phyloP scores from a whole-genome alignment of 768 basidiomycete genomes.

The Cantharellus anzutake region DNA sequence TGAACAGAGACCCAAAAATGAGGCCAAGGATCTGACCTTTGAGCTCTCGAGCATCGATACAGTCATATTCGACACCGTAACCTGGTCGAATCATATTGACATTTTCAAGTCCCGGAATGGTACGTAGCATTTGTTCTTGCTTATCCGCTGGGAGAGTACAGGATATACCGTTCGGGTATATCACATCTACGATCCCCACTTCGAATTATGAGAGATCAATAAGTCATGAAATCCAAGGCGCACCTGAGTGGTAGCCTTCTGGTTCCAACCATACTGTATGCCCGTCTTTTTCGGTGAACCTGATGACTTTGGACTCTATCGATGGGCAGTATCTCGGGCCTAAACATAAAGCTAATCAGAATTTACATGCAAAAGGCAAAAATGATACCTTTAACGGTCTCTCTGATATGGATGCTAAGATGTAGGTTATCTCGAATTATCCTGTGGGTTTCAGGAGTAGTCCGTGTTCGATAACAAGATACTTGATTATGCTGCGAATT shows the following conservation, averaged over 20 bases:
- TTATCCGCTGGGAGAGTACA: slow-evolving; percentile 74
- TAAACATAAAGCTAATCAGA: slow-evolving; percentile 13
- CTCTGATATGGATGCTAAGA: slow-evolving; percentile 67
- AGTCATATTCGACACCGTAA: slow-evolving; percentile 88
- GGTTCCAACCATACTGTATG: slow-evolving; percentile 84
- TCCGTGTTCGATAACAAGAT: slow-evolving; percentile 49
- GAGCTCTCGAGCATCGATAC: slow-evolving; percentile 72
- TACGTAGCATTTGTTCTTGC: slow-evolving; percentile 67
- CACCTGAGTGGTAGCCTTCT: slow-evolving; percentile 79
- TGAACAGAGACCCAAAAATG: neutral
- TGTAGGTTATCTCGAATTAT: slow-evolving; percentile 62
- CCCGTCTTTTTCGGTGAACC: slow-evolving; percentile 48
- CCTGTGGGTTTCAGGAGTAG: slow-evolving; percentile 52
- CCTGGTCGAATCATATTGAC: slow-evolving; percentile 71
- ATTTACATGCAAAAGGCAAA: neutral
- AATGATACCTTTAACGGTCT: slow-evolving; percentile 56
- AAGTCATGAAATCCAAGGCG: slow-evolving; percentile 4
- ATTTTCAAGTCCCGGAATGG: slow-evolving; percentile 68
- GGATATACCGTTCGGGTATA: slow-evolving; percentile 47
- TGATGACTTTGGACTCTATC: slow-evolving; percentile 67
- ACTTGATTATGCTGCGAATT: slow-evolving; percentile 49
- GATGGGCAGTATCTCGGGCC: slow-evolving; percentile 88
- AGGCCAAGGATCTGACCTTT: slow-evolving; percentile 22
- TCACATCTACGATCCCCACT: neutral
- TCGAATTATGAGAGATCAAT: neutral